Conservation (phyloP, 2,329 filamentous ascomycete species). For the Clonostachys sp. region DNA sequence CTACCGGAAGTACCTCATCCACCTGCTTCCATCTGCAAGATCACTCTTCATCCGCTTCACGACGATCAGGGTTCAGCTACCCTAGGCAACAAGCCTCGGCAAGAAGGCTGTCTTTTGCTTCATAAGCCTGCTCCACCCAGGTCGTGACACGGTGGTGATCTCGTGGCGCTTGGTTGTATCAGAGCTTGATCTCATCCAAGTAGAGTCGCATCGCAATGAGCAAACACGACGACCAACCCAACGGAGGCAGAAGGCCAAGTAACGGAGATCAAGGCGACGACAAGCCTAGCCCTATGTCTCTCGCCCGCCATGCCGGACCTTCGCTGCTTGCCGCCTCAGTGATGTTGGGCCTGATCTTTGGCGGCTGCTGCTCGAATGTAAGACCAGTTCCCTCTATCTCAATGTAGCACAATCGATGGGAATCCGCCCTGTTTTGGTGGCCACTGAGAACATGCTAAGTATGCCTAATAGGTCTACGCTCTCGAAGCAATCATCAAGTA, state of each 20-base stretch:
- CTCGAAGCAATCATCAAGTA: slow-evolving; percentile 93
- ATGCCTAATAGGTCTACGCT: slow-evolving; percentile 71
- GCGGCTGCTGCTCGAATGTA: slow-evolving; percentile 92
- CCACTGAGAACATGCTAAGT: not conserved
- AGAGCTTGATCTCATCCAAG: not conserved
- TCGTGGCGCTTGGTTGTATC: too few species aligned
- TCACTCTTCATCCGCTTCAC: too few species aligned
- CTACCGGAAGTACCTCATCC: too few species aligned
- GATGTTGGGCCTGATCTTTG: slow-evolving; percentile 86
- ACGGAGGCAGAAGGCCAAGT: not conserved
- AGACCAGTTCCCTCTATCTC: slow-evolving; percentile 5
- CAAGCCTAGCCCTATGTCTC: not conserved
- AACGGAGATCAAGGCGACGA: not conserved
- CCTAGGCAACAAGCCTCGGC: too few species aligned
- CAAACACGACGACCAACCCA: not conserved
- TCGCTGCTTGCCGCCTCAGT: slow-evolving; percentile 50
- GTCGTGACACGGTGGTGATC: too few species aligned
- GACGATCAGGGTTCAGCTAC: too few species aligned
- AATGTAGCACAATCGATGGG: not conserved
- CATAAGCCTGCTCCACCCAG: too few species aligned
- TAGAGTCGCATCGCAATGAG: not conserved
- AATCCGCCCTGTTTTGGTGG: not conserved
- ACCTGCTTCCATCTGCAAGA: too few species aligned
- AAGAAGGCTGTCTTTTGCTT: too few species aligned
- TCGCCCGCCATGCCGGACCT: slow-evolving; percentile 10